Evolutionary conservation across 176 grass and related monocot species (phyloP), one percentile per base, ranked within the genome.

Genomic region (Neostapfia colusana): DNA sequence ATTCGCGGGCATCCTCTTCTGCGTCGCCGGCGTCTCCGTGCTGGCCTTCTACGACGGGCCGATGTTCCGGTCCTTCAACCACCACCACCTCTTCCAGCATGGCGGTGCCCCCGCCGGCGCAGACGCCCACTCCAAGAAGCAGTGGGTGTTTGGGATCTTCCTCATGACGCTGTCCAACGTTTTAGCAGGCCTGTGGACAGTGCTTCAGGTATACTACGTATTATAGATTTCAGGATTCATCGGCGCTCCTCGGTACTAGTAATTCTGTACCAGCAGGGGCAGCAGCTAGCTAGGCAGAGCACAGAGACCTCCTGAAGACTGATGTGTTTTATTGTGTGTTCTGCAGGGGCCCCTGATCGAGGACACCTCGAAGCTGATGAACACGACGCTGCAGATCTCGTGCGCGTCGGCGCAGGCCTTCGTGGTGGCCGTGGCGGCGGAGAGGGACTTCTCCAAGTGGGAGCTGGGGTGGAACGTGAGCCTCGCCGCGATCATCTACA

Each of bases 301-400:
- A n/a, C n/a, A n/a, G n/a, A n/a, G n/a, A n/a, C n/a, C n/a, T n/a
- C n/a, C n/a, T n/a, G 31, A 31, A 31, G 31, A 31, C 31, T 31
- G 31, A 2, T 3, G 31, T 31, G 31, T 31, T 31, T 31, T 1
- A 31, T 54, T 10, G n/a, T 49, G 0, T 59, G 49, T 0, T 72
- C 2, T 67, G 12, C 81, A 96, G 92, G 84, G 81, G 2, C 66
- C 86, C n/a, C 20, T 96, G 57, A 80, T 89, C 66, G 84, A 87
- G 21, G 92, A 96, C 50, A 90, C 92, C 0, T 92, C 92, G 12
- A 92, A 92, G 67, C 63, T 96, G 55, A 88, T 96, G 72, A 87
- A 89, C 44, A 96, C 89, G 9, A 92, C 92, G 3, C 84, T 96
- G 2, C 84, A 92, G 79, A 82, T 80, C 60, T 75, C 73, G 17